Base-by-base conservation (phyloP, 108 stramenopile genomes). In the Nannochloropsis salina region DNA sequence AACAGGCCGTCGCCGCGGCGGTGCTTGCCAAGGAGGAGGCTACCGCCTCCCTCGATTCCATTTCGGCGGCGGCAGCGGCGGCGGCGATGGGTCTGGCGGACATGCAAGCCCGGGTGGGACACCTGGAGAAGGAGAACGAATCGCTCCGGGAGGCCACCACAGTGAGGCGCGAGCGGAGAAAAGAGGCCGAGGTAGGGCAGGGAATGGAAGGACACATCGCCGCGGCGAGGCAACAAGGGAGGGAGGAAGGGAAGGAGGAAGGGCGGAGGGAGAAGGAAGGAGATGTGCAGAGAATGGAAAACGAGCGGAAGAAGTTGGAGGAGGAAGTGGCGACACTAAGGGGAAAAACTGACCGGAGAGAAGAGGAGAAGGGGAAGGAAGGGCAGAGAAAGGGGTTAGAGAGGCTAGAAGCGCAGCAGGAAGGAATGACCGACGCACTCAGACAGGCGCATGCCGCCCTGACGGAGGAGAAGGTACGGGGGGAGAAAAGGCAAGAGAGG, bases 241-340 rank as follows among this genome's bases (percentile, higher is more conserved):
- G 61, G 61, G 61, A 51, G 47, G 47, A 74, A n/a, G n/a, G n/a
- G 61, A n/a, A 74, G 61, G 61, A 74, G 61, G 61, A 74, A n/a
- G n/a, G 61, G 61, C 61, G 8, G 61, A n/a, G 20, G 31, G 47
- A 74, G 61, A 74, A 74, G 61, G 61, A 74, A n/a, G 61, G n/a
- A n/a, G 61, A 74, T 15, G n/a, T 15, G 61, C 61, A 6, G 61
- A n/a, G 20, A 15, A 1, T 74, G 61, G 61, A 74, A n/a, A 8
- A 74, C 20, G 61, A 74, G 8, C 61, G 15, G n/a, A 6, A n/a
- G 61, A n/a, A 74, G 61, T 15, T 74, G 61, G 20, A n/a, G 4
- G 61, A 74, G n/a, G 61, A 15, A n/a, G n/a, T 74, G 61, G 20
- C n/a, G 8, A 6, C 61, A 4, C 61, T 74, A 4, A 31, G 31